Percentiles rank a stretch among this genome's conserved stretches.
Evolutionary conservation across 768 basidiomycete genomes (phyloP).

Genomic region (Cubamyces lactineus): DNA sequence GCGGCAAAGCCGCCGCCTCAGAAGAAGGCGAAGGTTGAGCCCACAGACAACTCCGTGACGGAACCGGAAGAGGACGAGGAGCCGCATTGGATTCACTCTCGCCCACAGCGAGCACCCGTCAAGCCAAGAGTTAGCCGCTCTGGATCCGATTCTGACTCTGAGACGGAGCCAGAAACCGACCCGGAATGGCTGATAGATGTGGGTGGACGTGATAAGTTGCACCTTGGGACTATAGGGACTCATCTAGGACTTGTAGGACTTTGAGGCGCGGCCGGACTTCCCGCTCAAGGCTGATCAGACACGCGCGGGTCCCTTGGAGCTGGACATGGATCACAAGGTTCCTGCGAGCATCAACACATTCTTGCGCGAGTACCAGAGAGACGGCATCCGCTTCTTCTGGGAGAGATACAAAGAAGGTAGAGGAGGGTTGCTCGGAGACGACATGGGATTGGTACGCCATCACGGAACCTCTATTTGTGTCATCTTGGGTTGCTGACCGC

Average conservation of each 20-base stretch:
- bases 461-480: background rate
- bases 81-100: background rate
- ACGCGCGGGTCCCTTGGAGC: conserved; percentile 48
- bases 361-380: conserved; percentile 89
- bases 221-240: background rate
- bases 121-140: background rate
- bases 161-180: conserved; percentile 50
- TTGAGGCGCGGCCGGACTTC: conserved; percentile 58
- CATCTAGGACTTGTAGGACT: conserved; percentile 34
- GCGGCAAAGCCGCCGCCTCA: background rate
- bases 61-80: conserved; percentile 47
- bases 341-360: conserved; percentile 80
- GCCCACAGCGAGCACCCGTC: background rate
- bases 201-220: background rate
- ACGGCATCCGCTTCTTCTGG: conserved; percentile 85
- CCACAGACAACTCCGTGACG: conserved; percentile 36
- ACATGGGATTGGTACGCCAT: conserved; percentile 79
- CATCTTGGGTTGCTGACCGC: conserved; percentile 31
- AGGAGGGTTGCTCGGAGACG: conserved; percentile 91
- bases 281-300: conserved; percentile 48
- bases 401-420: conserved; percentile 62
- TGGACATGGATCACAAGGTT: conserved; percentile 56
- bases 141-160: conserved; percentile 19
- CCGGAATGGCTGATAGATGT: conserved; percentile 17
- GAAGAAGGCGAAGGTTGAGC: background rate